phyloP scores from a whole-genome alignment of 352 stramenopile species.

The Thraustotheca clavata region DNA sequence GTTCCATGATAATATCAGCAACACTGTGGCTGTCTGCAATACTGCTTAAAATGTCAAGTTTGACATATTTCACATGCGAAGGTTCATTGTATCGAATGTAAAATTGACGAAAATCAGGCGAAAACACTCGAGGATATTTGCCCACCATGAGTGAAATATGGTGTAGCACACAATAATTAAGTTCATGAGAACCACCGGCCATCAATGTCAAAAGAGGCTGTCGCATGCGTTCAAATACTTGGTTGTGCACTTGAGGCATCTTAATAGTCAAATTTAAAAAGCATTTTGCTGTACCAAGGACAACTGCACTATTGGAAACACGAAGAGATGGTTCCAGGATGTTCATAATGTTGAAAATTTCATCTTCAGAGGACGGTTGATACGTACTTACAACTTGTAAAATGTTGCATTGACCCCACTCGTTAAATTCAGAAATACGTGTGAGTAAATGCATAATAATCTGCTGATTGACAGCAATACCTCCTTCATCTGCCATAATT shows the following conservation, averaged over 20 bases:
- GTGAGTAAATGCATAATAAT: slow-evolving; percentile 98
- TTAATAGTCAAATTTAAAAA: slow-evolving; percentile 96
- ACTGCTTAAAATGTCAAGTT: slow-evolving; percentile 94
- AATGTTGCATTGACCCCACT: slow-evolving; percentile 97
- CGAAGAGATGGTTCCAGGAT: slow-evolving; percentile 92
- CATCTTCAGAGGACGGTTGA: slow-evolving; percentile 89
- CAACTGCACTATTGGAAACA: slow-evolving; percentile 93
- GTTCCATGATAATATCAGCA: slow-evolving; percentile 94
- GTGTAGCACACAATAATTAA: slow-evolving; percentile 95
- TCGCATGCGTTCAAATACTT: slow-evolving; percentile 88
- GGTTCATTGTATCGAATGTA: slow-evolving; percentile 98
- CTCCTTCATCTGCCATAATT: slow-evolving; percentile 95
- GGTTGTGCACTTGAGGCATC: slow-evolving; percentile 84
- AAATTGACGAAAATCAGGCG: slow-evolving; percentile 96
- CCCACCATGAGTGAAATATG: slow-evolving; percentile 95
- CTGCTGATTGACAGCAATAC: slow-evolving; percentile 95
- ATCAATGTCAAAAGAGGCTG: slow-evolving; percentile 98
- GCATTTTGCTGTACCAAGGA: slow-evolving; percentile 94
- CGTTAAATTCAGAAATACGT: slow-evolving; percentile 97
- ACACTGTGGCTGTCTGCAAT: slow-evolving; percentile 92
- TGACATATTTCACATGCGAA: slow-evolving; percentile 97
- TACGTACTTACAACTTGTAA: slow-evolving; percentile 93
- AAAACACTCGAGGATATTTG: slow-evolving; percentile 93
- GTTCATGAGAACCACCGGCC: slow-evolving; percentile 86
- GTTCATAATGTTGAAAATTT: slow-evolving; percentile 99